Evolutionary conservation across 2,329 filamentous ascomycete species (phyloP).

Genomic region (Colletotrichum neosansevieriae): DNA sequence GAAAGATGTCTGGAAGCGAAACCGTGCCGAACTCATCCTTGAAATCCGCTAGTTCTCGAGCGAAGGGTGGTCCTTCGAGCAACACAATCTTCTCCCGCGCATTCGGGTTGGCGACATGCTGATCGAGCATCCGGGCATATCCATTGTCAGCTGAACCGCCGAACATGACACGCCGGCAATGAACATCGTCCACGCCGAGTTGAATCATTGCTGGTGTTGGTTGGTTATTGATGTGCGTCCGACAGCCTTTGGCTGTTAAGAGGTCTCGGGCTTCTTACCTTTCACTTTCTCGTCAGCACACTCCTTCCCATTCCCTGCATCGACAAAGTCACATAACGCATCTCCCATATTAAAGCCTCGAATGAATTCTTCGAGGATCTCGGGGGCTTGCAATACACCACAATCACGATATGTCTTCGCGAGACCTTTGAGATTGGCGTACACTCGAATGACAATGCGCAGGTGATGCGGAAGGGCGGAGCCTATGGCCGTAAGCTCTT

Average conservation of each 20-base stretch:
- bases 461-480: constrained; percentile 43
- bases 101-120: constrained; percentile 44
- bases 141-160: constrained; percentile 57
- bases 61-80: constrained; percentile 54
- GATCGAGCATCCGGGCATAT: constrained; percentile 55
- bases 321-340: constrained; percentile 53
- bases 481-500: constrained; percentile 42
- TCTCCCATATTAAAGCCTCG: constrained; percentile 56
- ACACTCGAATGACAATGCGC: constrained; percentile 51
- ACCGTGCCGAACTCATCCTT: constrained; percentile 45
- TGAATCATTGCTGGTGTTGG: constrained; percentile 47
- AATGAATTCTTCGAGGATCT: constrained; percentile 50
- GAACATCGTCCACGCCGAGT: constrained; percentile 50
- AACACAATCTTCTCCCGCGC: constrained; percentile 50
- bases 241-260: too few species aligned
- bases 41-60: constrained; percentile 49
- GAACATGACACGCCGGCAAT: constrained; percentile 55
- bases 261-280: constrained; percentile 44
- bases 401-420: constrained; percentile 49
- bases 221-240: too few species aligned
- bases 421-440: constrained; percentile 53
- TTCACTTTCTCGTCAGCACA: constrained; percentile 56
- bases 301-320: constrained; percentile 57
- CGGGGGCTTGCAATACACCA: constrained; percentile 44
- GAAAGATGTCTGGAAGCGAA: constrained; percentile 45